Evolutionary conservation across 2,329 filamentous ascomycete species (phyloP), one percentile per base, ranked within the genome.

Genomic region (Pseudogymnoascus sp.): DNA sequence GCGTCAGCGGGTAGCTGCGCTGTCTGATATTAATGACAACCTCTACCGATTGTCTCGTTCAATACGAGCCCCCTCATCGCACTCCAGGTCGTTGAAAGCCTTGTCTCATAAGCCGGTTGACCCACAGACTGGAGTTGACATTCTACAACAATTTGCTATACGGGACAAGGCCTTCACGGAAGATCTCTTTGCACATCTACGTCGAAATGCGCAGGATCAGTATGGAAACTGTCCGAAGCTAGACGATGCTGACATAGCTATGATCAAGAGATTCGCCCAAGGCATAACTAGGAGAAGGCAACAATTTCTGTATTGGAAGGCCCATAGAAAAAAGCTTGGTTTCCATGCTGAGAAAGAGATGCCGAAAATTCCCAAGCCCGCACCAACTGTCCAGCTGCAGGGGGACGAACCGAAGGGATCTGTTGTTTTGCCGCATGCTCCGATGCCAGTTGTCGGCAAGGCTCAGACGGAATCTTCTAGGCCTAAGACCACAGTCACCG

Each of bases 21-120:
- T 54, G 18, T 54, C 47, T 32, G 32, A 54, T 54, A 54, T 54
- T 20, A 54, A 54, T 54, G 47, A 54, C 47, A 54, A 54, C 28
- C 28, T 54, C 32, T 54, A 54, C 25, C 47, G 47, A 28, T 18
- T 54, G 47, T 54, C 47, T 54, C 47, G 47, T 18, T 54, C 47
- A 32, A 54, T 54, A 54, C 47, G 47, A 32, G 47, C 47, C 4
- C 47, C 47, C 9, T 28, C 47, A 32, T 54, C 47, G 8, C 47
- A 54, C 47, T 32, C 47, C 3, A 54, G 47, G 3, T 54, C 28
- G 32, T 18, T 54, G 25, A 54, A 54, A 20, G 47, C 47, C 7
- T 16, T 54, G 47, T 54, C 47, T 54, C 18, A 54, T 54, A 54
- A 20, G 28, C 14, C 18, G 47, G 32, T 32, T 8, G 47, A 54